Base-by-base conservation (phyloP, 805 yeast species). In the Candida sithepensis region DNA sequence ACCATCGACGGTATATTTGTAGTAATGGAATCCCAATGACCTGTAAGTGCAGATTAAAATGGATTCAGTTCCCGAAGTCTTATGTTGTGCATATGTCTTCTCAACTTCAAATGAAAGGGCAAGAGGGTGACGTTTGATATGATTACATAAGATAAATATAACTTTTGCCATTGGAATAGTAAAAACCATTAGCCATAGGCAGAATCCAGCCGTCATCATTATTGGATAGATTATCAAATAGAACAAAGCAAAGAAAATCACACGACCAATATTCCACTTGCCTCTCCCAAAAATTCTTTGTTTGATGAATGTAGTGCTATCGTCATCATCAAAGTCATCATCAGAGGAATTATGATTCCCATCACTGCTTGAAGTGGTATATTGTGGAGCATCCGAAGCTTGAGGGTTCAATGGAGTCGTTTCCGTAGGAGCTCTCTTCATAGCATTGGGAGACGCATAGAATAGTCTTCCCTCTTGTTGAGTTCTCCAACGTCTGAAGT, bases 1-100 rank as follows among this genome's bases (percentile, higher is more conserved):
- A 50, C 99, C 99, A 54, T 88, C 97, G 42, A 94, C 88, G 0
- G 99, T 94, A 66, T 88, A 91, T 71, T 94, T 94, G 72, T 91
- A 94, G 68, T 94, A 94, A 64, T 90, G 96, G 64, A 81, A 76
- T 1, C 98, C 98, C 54, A 89, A 82, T 47, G 96, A 88, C 60
- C 98, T 79, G 68, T 89, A 92, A 1, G 98, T 91, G 67, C 97
- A 90, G 37, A 94, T 72, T 43, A 94, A 67, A 47, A 94, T 81
- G 21, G 81, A 69, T 54, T 77, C 81, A 58, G 79, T 76, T 42
- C 80, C 73, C 18, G 55, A 53, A n/a, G 58, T 44, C 33, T 58
- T 60, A 13, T 66, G 55, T 41, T 69, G 61, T 44, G 79, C 76
- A 56, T 75, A 77, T 7, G 68, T 67, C 50, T 72, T 72, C 52